Percentiles rank a stretch among this genome's conserved stretches.
Evolutionary conservation across 2,329 filamentous ascomycete genomes (phyloP).

Genomic region (Talaromyces sp.): DNA sequence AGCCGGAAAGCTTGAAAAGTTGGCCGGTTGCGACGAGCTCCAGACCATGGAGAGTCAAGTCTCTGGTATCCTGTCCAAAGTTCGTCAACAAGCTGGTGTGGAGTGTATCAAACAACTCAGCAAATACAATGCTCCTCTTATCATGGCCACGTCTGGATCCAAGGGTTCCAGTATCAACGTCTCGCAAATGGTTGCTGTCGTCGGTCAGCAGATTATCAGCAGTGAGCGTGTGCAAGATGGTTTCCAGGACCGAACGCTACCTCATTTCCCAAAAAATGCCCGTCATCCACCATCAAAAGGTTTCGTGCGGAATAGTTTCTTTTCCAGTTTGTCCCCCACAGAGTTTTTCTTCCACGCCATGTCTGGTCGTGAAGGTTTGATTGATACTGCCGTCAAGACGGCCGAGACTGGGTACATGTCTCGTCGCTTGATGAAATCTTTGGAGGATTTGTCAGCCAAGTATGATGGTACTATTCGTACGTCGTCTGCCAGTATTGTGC

Average conservation of each 20-base stretch:
- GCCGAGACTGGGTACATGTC: constrained; percentile 99
- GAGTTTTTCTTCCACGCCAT: constrained; percentile 99
- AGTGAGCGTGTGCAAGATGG: constrained; percentile 90
- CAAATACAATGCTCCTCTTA: constrained; percentile 83
- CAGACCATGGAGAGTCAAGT: constrained; percentile 87
- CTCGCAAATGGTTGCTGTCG: constrained; percentile 95
- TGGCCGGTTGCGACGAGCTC: constrained; percentile 85
- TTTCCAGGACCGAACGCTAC: constrained; percentile 90
- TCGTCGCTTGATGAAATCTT: constrained; percentile 91
- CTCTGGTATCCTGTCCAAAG: constrained; percentile 85
- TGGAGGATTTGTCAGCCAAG: constrained; percentile 88
- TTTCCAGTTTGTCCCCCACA: constrained; percentile 80
- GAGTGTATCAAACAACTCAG: constrained; percentile 88
- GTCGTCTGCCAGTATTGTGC: constrained; percentile 81
- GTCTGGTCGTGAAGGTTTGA: constrained; percentile 94
- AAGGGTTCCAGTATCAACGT: constrained; percentile 98
- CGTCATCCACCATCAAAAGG: constrained; percentile 92
- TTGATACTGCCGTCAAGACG: constrained; percentile 98
- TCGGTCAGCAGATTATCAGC: constrained; percentile 97
- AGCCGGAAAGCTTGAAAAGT: constrained; percentile 75
- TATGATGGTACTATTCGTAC: constrained; percentile 96
- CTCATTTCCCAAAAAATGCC: constrained; percentile 91
- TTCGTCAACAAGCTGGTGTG: constrained; percentile 85
- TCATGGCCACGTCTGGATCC: constrained; percentile 96
- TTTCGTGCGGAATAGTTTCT: constrained; percentile 97